A percentile compares a stretch with the other conserved stretches of the same genome.
Evolutionary conservation across 1,284 basidiomycete genomes (phyloP).

Genomic region (Golubevia sp.): DNA sequence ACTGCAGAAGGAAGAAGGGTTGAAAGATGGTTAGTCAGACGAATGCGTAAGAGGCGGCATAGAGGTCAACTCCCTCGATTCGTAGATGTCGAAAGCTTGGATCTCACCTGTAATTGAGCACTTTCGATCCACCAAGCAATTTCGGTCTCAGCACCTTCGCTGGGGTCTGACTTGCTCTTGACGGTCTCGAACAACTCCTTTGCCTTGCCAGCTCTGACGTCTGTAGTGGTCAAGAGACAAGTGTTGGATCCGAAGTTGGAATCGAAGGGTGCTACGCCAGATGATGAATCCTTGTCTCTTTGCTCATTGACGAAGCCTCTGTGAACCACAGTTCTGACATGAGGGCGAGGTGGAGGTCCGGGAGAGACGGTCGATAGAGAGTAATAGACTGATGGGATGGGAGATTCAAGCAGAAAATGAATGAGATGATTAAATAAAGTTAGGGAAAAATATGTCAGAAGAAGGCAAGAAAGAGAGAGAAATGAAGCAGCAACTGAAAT

Average conservation of each 20-base stretch:
- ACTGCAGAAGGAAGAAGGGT: constrained; percentile 8
- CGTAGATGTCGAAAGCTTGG: background rate
- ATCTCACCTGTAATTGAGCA: constrained; percentile 41
- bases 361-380: constrained; percentile 13
- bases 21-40: background rate
- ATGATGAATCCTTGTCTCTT: constrained; percentile 30
- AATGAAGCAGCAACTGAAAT: no score
- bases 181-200: constrained; percentile 30
- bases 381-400: constrained; percentile 3
- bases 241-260: constrained; percentile 39
- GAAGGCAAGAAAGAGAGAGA: background rate
- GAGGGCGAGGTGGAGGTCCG: constrained; percentile 21
- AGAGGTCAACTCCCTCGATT: no score
- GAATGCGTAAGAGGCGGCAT: background rate
- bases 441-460: background rate
- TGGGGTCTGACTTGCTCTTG: constrained; percentile 14
- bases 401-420: background rate
- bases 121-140: constrained; percentile 62
- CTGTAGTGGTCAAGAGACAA: constrained; percentile 60
- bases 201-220: constrained; percentile 60
- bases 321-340: constrained; percentile 59
- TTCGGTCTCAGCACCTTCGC: constrained; percentile 37
- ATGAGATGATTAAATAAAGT: background rate
- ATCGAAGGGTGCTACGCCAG: constrained; percentile 32
- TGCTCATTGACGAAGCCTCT: constrained; percentile 62